Base-by-base conservation (phyloP, 768 basidiomycete species). In the Multifurca ochricompacta region DNA sequence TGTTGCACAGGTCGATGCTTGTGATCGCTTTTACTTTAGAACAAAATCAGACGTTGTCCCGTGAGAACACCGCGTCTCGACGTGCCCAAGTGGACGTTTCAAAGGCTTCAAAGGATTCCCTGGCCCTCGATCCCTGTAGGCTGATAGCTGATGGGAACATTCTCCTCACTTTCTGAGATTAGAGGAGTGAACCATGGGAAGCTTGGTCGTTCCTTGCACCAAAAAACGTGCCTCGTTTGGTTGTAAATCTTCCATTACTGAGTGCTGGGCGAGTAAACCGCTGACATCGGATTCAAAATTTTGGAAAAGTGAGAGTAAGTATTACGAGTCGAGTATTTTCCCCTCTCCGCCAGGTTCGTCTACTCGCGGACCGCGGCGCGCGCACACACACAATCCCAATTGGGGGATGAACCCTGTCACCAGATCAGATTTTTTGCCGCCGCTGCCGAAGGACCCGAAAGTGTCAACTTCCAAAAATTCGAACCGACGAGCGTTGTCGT, bases 141-240 rank as follows among this genome's bases (percentile, higher is more conserved):
- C 54, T 44, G 54, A 10, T 23, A 53, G 10, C 54, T 60, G 54
- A 2, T 30, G 23, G 28, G 40, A 59, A 60, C n/a, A 23, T 36
- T 51, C 30, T 45, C 34, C 39, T 51, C 35, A 23, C 46, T 53
- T 46, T 54, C 39, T 18, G 35, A 30, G 16, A 31, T 16, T 30
- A 32, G 25, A 44, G 21, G 65, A 35, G 39, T 61, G 64, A 21
- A 73, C 65, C 14, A 51, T 60, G 4, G 71, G 73, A 3, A 73
- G 50, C 14, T 34, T 19, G 0, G 63, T 40, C 6, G 48, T 61
- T 0, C 72, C 71, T 51, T 73, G 73, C 36, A 69, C 67, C 25
- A 65, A 51, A 49, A 68, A 61, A 42, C 70, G 70, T 5, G 65
- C 53, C 56, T 73, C 71, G 56, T 74, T 73, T 18, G 71, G 71